A percentile compares a stretch with the other conserved stretches of the same genome.
Conservation (phyloP, 2,329 filamentous ascomycete species). For the Davidsoniella neocaledoniae region DNA sequence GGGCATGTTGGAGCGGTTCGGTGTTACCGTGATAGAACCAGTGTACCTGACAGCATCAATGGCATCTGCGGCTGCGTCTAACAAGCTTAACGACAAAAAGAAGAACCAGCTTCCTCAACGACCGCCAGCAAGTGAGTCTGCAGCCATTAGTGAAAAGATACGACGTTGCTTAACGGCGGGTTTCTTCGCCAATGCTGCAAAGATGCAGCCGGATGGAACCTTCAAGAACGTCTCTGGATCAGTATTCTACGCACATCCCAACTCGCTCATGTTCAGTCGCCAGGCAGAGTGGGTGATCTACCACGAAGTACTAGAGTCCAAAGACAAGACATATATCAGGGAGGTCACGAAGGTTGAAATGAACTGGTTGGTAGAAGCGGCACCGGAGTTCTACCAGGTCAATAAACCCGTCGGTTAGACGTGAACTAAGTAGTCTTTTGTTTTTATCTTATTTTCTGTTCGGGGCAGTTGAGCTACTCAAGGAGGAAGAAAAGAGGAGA, state of each 20-base stretch:
- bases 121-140: conserved; percentile 16
- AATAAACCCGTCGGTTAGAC: conserved; percentile 6
- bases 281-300: conserved; percentile 96
- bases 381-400: conserved; percentile 62
- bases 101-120: neutral
- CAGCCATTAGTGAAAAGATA: conserved; percentile 47
- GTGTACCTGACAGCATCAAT: conserved; percentile 18
- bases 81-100: neutral
- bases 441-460: conserved; percentile 13
- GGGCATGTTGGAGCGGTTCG: conserved; percentile 74
- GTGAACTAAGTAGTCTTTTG: conserved; percentile 14
- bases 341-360: conserved; percentile 91
- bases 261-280: conserved; percentile 84
- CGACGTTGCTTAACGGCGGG: conserved; percentile 72
- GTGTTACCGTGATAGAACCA: conserved; percentile 50
- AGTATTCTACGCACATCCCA: conserved; percentile 74
- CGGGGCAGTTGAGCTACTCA: no score
- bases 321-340: conserved; percentile 73
- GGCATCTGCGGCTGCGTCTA: conserved; percentile 15
- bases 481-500: no score
- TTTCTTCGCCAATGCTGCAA: conserved; percentile 84
- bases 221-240: conserved; percentile 76
- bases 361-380: conserved; percentile 80
- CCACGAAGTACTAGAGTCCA: conserved; percentile 80
- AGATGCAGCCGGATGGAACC: conserved; percentile 84